Evolutionary conservation across 148 eudicot species (phyloP).

Genomic region (Simmondsia chinensis): DNA sequence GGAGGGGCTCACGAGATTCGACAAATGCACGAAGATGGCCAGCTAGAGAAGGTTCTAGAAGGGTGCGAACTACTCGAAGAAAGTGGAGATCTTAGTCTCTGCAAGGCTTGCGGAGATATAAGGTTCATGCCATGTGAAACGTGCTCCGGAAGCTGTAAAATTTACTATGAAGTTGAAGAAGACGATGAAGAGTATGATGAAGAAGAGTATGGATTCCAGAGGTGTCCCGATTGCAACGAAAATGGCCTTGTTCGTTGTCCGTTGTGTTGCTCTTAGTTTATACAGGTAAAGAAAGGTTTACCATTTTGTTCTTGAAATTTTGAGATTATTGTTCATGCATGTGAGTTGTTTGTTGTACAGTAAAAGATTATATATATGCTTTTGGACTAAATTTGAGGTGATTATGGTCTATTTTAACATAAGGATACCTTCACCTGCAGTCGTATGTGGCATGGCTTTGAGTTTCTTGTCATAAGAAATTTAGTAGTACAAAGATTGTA

Average conservation of each 20-base stretch:
- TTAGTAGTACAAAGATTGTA: too few species aligned
- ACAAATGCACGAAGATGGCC: conserved; percentile 62
- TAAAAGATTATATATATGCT: conserved; percentile 2
- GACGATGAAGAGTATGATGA: conserved; percentile 34
- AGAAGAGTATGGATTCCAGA: conserved; percentile 64
- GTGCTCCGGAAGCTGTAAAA: conserved; percentile 88
- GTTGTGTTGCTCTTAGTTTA: conserved; percentile 51
- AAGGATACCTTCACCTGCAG: too few species aligned
- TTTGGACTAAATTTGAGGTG: too few species aligned
- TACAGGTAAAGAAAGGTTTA: conserved; percentile 5
- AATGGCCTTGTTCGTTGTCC: conserved; percentile 92
- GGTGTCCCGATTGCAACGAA: conserved; percentile 93
- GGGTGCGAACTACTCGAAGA: conserved; percentile 39
- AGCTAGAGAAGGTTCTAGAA: conserved; percentile 48
- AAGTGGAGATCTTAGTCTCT: conserved; percentile 24
- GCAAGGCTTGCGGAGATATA: conserved; percentile 85
- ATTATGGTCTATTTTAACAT: not conserved
- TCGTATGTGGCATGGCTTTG: too few species aligned
- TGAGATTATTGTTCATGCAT: not conserved
- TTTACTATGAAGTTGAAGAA: conserved; percentile 52
- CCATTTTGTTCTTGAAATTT: conserved; percentile 1
- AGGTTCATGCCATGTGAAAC: conserved; percentile 88
- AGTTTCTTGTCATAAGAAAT: too few species aligned
- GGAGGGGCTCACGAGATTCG: conserved; percentile 78
- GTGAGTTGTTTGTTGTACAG: conserved; percentile 34